A percentile compares a stretch with the other conserved stretches of the same genome.
Conservation (phyloP, 139 green algal genomes). For the Chlamydomonas sphaeroides region DNA sequence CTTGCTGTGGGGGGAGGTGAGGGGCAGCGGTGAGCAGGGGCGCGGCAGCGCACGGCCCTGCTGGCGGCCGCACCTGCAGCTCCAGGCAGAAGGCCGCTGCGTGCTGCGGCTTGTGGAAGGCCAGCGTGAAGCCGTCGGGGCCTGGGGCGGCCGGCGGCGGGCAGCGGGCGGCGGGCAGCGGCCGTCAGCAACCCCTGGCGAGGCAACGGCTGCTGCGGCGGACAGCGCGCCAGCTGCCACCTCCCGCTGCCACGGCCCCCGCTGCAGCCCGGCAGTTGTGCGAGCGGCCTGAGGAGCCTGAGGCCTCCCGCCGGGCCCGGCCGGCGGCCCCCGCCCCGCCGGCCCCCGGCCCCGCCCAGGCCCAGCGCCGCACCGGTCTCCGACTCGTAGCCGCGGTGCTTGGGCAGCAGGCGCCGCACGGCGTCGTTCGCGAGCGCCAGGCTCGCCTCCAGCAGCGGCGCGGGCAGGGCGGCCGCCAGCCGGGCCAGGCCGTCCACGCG, state of each 20-base stretch:
- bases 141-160: no score
- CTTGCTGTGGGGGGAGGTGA: background rate
- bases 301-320: no score
- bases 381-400: slow-evolving; percentile 53
- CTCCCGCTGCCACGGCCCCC: no score
- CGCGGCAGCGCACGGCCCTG: no score
- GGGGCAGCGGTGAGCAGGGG: background rate
- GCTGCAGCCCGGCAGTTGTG: no score
- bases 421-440: slow-evolving; percentile 38
- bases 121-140: no score
- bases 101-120: slow-evolving; percentile 48
- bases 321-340: no score
- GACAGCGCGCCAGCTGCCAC: no score
- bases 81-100: slow-evolving; percentile 43
- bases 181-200: no score
- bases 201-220: no score
- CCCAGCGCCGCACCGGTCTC: slow-evolving; percentile 16
- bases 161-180: no score
- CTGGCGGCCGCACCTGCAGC: slow-evolving; percentile 31
- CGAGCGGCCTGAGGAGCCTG: no score
- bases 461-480: slow-evolving; percentile 7
- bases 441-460: slow-evolving; percentile 10
- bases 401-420: slow-evolving; percentile 39
- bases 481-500: background rate
- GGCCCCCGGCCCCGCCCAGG: slow-evolving; percentile 49